Evolutionary conservation across 768 basidiomycete species (phyloP), one percentile per base, ranked within the genome.

Genomic region (Pleurotus cornucopiae): DNA sequence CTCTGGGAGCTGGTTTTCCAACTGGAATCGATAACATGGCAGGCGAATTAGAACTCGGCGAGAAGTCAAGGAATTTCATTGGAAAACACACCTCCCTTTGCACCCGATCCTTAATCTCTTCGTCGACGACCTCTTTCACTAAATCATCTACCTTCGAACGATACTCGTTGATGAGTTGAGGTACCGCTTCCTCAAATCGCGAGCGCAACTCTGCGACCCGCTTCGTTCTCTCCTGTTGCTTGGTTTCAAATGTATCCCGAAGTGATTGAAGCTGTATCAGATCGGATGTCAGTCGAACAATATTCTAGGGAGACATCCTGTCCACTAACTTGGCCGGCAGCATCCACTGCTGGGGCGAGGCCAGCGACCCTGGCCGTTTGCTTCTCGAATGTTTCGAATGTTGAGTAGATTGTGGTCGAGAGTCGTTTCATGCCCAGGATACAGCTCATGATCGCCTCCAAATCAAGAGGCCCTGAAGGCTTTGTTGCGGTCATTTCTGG

Each of bases 321-420:
- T n/a, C 20, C 14, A 63, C 72, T 43, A 46, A 80, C 81, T 67
- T 81, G 73, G 39, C 76, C 69, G 4, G 69, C 60, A 1, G 74
- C 70, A 56, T 79, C 77, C 39, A 79, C 69, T 16, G 77, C 76
- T 4, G 77, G 72, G 14, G 74, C 73, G 26, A 82, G 60, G 6
- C 71, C 66, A 1, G 76, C 72, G 46, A 83, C 67, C 39, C 68
- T 71, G 45, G 72, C 70, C 0, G 76, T 75, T 57, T 83, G 81
- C n/a, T 66, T 65, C 5, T 71, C 77, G 4, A 85, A 67, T 1
- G 62, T 66, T 39, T 77, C 77, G 60, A 83, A 76, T 1, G 78
- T 76, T 11, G 63, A 61, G 2, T 75, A 69, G 54, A 84, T 53
- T 16, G 51, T 53, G 6, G n/a, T 23, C 9, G 39, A 13, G 13